Conservation (phyloP, 257 asterid species). For the Lycium ferocissimum region DNA sequence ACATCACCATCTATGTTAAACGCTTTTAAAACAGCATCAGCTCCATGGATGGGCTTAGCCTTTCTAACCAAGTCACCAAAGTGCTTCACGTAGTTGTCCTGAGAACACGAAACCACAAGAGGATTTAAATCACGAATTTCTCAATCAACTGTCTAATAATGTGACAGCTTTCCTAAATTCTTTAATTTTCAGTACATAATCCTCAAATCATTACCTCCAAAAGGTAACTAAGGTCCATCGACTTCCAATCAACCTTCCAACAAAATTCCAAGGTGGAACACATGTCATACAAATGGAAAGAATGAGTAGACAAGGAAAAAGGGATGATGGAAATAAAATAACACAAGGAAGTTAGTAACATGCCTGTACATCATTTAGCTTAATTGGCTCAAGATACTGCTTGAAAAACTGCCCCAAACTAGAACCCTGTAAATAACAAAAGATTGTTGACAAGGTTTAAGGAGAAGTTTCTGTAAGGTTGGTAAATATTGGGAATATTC, state of each 20-base stretch:
- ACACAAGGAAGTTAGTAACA: slow-evolving; percentile 34
- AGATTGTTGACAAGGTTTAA: neutral
- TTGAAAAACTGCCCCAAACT: slow-evolving; percentile 96
- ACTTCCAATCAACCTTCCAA: slow-evolving; percentile 88
- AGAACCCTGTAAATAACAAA: slow-evolving; percentile 66
- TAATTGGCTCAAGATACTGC: slow-evolving; percentile 95
- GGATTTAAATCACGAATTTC: neutral
- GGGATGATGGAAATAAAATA: neutral
- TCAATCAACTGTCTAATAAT: neutral
- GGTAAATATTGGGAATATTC: neutral
- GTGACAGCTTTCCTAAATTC: neutral
- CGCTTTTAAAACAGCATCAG: slow-evolving; percentile 69
- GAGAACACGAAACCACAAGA: slow-evolving; percentile 16
- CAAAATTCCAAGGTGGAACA: slow-evolving; percentile 34
- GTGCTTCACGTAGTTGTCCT: slow-evolving; percentile 82
- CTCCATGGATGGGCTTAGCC: slow-evolving; percentile 69
- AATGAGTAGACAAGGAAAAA: slow-evolving; percentile 32
- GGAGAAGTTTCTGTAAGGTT: slow-evolving; percentile 27
- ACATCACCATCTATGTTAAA: slow-evolving; percentile 77
- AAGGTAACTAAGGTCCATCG: slow-evolving; percentile 92
- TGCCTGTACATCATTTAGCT: slow-evolving; percentile 90
- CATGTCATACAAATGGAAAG: slow-evolving; percentile 34
- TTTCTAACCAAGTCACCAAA: slow-evolving; percentile 72
- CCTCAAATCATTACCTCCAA: slow-evolving; percentile 66
- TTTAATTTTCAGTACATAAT: neutral